A percentile compares a stretch with the other conserved stretches of the same genome.
These are phyloP conservation scores for Schizothecium vesticola DNA, from an alignment of 495 filamentous ascomycete genomes.

Conservation along the genomic window DNA sequence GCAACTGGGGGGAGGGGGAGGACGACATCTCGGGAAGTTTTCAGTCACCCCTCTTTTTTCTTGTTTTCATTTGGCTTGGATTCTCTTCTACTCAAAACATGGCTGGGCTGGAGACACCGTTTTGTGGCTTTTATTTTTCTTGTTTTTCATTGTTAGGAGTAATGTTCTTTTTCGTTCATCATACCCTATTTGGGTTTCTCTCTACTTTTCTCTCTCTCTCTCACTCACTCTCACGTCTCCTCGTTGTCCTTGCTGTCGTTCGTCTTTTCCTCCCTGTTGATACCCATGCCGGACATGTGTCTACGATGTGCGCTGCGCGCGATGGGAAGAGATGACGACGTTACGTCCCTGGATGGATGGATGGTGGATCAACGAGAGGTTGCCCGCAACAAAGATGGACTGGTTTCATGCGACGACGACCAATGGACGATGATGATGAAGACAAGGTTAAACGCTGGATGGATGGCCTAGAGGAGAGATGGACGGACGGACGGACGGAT, in stretches of 20 bases:
- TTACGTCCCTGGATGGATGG: not conserved
- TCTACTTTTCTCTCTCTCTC: not conserved
- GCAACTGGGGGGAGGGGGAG: slow-evolving; percentile 19
- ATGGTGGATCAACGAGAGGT: not conserved
- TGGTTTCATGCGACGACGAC: not conserved
- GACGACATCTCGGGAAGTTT: not conserved
- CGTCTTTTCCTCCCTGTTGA: not conserved
- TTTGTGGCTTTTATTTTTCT: not conserved
- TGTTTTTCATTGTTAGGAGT: slow-evolving; percentile 1
- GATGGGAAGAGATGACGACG: not conserved
- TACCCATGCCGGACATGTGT: not conserved
- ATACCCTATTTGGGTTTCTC: not conserved
- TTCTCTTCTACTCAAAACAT: not conserved
- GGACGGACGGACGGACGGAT: not conserved
- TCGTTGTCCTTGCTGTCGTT: not conserved
- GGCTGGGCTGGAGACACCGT: not conserved
- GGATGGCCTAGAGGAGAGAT: not conserved
- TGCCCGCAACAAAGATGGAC: not conserved
- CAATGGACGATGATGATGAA: not conserved
- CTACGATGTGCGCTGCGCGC: not conserved
- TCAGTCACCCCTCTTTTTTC: slow-evolving; percentile 3
- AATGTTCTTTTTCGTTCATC: not conserved
- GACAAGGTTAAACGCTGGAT: not conserved
- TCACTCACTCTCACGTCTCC: not conserved
- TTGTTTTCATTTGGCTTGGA: slow-evolving; percentile 4